Evolutionary conservation across 306 rosid genomes (phyloP).

Genomic region (Prunus kanzakura): DNA sequence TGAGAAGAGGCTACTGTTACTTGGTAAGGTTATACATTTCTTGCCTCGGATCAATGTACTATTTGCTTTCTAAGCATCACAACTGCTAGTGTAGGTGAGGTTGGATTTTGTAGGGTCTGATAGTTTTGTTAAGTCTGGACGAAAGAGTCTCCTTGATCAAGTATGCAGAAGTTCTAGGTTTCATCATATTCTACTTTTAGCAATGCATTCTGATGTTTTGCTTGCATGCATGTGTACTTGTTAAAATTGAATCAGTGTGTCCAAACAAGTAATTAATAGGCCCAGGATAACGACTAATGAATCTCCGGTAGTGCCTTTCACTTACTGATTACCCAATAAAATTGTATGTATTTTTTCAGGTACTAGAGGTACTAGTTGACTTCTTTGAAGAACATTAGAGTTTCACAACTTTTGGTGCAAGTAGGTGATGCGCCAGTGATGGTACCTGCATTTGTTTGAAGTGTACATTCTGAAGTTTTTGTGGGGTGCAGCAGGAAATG

Average conservation of each 20-base stretch:
- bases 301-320: background rate
- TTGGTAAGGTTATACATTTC: conserved; percentile 4
- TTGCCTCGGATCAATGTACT: background rate
- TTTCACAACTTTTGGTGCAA: background rate
- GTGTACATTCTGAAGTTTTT: background rate
- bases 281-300: background rate
- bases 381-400: background rate
- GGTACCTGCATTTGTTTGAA: background rate
- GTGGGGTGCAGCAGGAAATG: background rate
- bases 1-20: conserved; percentile 27
- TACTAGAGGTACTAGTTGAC: background rate
- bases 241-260: background rate
- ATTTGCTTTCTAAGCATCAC: background rate
- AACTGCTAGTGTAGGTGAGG: background rate
- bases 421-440: background rate
- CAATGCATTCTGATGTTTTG: background rate
- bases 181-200: background rate
- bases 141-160: background rate
- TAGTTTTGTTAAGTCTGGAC: too few species aligned
- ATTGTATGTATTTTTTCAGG: background rate
- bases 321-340: background rate
- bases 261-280: background rate
- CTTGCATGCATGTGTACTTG: background rate
- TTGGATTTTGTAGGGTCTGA: too few species aligned
- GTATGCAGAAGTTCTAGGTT: background rate